Evolutionary conservation across 306 rosid species (phyloP), one percentile per base, ranked within the genome.

Genomic region (Myrica gale): DNA sequence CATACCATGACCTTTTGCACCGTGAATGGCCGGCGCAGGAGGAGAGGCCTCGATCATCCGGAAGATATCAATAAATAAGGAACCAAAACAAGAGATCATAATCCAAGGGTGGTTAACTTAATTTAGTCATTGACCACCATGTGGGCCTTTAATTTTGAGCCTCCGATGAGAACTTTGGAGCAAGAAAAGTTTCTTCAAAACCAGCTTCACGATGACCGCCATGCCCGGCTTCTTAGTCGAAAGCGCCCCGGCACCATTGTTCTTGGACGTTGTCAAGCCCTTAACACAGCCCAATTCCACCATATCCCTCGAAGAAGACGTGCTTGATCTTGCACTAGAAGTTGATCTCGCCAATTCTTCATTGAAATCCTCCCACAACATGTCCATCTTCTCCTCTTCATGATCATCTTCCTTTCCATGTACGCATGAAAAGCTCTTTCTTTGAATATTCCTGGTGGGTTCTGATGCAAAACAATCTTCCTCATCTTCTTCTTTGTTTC

Each of bases 331-430:
- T 21, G 81, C 72, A 63, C 79, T 73, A 62, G 76, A 76, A 26
- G 23, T 77, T 26, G 32, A 26, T n/a, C 55, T 69, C 11, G 63
- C 71, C 82, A 84, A 63, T 10, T 84, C 92, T 71, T 88, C 88
- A 63, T 86, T 86, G 86, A 88, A 84, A 82, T 77, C 80, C 43
- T 88, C 92, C 90, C 92, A 88, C 69, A 88, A 56, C 81, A 81
- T 66, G 71, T 88, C 92, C 92, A 88, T 88, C 76, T 76, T 81
- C n/a, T 74, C 75, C 62, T 80, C 81, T 73, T 84, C 88, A 3
- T 75, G 81, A 0, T 39, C 62, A 7, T 78, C 76, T 56, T 6
- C 63, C 55, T 51, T 58, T 42, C 45, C 55, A 17, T 83, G 78
- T 39, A 68, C 58, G 21, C 10, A 52, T 48, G 75, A 82, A 50